Evolutionary conservation across 2,329 filamentous ascomycete genomes (phyloP), one percentile per base, ranked within the genome.

Genomic region (Aureobasidium leucospermi): DNA sequence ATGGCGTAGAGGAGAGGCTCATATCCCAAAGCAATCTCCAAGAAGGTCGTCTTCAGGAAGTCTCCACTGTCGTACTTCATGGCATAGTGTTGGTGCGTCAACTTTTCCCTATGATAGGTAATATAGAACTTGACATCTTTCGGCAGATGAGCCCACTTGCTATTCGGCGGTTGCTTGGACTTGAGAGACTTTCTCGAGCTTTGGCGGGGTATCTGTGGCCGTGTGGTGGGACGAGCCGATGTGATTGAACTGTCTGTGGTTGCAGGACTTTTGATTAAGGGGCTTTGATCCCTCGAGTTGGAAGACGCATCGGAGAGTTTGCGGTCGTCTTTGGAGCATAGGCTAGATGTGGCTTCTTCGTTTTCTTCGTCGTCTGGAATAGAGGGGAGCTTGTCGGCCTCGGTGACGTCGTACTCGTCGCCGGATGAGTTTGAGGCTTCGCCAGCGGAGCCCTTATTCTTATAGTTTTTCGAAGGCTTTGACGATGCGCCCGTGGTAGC

Each of bases 1-100:
- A 96, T 76, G 0, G 92, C 91, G 70, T 96, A 91, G 5, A 96
- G 80, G 10, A 97, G 77, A 6, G 92, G 85, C 62, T 96, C 88
- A 69, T 91, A 87, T 71, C 82, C 82, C 51, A 92, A 71, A 0
- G 93, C 92, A 58, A 88, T 78, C 42, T 84, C 84, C 19, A 92
- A 79, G 45, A 96, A 81, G 6, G 84, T 85, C 9, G 79, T 81
- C 51, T 83, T 84, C 63, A 96, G 84, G 70, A 96, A 96, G 62
- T 86, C 79, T 47, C 85, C 81, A 10, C 81, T 78, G 67, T 93
- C 86, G 65, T 81, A 80, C 63, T 88, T 85, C 65, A 95, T 77
- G 56, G 88, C 87, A 70, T 96, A 97, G 72, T 96, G 91, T 64
- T 89, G 86, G 69, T 88, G 80, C 0, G 85, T 90, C 61, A 97